Evolutionary conservation across 2,329 filamentous ascomycete species (phyloP), one percentile per base, ranked within the genome.

Genomic region (Neofusicoccum umdonicola): DNA sequence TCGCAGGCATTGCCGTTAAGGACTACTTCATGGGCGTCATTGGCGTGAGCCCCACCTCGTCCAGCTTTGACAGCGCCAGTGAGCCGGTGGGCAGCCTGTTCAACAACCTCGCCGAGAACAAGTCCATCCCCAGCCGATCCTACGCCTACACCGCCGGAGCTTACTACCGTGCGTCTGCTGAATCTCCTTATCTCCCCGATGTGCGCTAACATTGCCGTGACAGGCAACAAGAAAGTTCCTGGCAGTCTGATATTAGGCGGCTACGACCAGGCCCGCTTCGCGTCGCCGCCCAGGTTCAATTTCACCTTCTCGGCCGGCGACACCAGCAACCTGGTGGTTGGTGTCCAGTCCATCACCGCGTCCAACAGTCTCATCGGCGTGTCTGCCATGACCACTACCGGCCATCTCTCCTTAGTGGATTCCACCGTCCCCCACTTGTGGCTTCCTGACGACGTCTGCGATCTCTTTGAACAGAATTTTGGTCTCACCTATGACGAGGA

Each of bases 201-300:
- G 31, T 22, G 12, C 19, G 5, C 35, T 62, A 3, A 52, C 31
- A 7, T 31, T 45, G 31, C n/a, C 5, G 6, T 48, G 9, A 17
- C 15, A 45, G 31, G 51, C 7, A 19, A 56, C 69, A 76, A 76
- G 50, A 72, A 71, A 1, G 73, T 74, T 1, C 71, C 72, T 45
- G 76, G 74, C 7, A 78, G 70, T 51, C 70, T 80, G 27, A 74
- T 77, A 3, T 66, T 81, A 8, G 79, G 79, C 15, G 79, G 79
- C 11, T 81, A 79, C 64, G 79, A 81, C 67, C 69, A 72, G 17
- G 73, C 74, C 1, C 74, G 78, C n/a, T 75, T 79, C 66, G 71
- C 66, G 15, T 63, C 65, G n/a, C 64, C 72, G 4, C 72, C 72
- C 54, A 64, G 66, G 17, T 67, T 73, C 1, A 67, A 69, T 31